Evolutionary conservation across 176 grass and related monocot genomes (phyloP).

Genomic region (Paspalum vaginatum): DNA sequence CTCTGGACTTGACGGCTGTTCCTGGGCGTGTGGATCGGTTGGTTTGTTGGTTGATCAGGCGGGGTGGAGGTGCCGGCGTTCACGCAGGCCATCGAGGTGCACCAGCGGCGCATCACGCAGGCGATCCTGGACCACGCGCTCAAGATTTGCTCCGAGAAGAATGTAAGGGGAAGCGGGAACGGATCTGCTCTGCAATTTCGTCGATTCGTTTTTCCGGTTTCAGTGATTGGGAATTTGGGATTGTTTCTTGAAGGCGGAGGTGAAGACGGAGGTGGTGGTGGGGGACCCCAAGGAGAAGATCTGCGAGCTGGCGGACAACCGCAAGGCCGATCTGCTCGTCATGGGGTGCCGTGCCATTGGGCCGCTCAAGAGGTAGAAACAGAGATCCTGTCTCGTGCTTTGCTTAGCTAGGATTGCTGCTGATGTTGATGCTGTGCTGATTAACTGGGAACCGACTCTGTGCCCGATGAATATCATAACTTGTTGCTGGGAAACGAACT

Average conservation of each 20-base stretch:
- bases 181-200: not conserved
- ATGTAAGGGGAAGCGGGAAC: slow-evolving; percentile 44
- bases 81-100: slow-evolving; percentile 85
- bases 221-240: not conserved
- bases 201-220: not conserved
- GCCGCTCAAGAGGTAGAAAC: slow-evolving; percentile 68
- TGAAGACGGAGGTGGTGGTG: slow-evolving; percentile 85
- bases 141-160: slow-evolving; percentile 79
- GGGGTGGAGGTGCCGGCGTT: slow-evolving; percentile 88
- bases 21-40: not conserved
- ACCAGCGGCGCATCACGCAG: slow-evolving; percentile 84
- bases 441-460: not conserved
- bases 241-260: slow-evolving; percentile 60
- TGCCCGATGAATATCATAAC: not conserved
- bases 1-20: slow-evolving; percentile 23
- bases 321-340: slow-evolving; percentile 83
- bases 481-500: not conserved
- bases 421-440: slow-evolving; percentile 2
- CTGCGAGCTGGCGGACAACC: slow-evolving; percentile 62
- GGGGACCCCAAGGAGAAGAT: slow-evolving; percentile 97
- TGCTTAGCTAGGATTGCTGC: not conserved
- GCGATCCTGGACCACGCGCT: slow-evolving; percentile 85
- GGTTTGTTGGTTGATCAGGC: slow-evolving; percentile 37
- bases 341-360: slow-evolving; percentile 91
- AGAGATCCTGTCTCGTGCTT: not conserved